Conservation (phyloP, 352 stramenopile species). For the Globisporangium mamillatum region DNA sequence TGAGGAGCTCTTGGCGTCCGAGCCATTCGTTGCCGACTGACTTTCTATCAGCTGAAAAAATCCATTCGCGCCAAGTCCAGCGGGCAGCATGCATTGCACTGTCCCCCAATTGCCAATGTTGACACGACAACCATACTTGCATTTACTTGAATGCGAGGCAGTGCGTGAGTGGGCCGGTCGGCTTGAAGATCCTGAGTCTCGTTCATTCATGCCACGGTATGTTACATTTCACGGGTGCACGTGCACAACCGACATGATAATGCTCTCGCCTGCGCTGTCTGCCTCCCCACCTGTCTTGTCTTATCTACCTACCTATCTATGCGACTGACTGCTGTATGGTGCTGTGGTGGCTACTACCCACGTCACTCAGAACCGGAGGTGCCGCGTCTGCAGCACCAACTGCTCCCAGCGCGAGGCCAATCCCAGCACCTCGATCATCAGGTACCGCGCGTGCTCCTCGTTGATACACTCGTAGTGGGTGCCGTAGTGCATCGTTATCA, state of each 20-base stretch:
- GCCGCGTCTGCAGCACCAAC: constrained; percentile 29
- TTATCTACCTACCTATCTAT: background rate
- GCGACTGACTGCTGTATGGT: background rate
- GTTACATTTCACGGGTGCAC: too few species aligned
- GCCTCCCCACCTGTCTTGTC: background rate
- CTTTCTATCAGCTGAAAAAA: background rate
- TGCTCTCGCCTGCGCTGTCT: too few species aligned
- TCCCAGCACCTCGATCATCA: constrained; percentile 42
- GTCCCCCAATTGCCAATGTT: background rate
- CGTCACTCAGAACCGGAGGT: constrained; percentile 25
- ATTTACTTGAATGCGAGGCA: background rate
- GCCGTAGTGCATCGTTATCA: constrained; percentile 34
- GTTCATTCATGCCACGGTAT: too few species aligned
- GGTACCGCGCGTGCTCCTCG: constrained; percentile 38
- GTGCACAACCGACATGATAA: too few species aligned
- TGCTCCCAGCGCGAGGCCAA: constrained; percentile 40
- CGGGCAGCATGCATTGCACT: background rate
- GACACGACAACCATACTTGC: background rate
- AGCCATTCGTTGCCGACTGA: background rate
- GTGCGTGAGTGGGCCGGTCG: too few species aligned
- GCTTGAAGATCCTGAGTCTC: too few species aligned
- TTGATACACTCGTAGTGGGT: constrained; percentile 44
- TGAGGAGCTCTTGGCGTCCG: background rate
- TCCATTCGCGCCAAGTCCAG: background rate
- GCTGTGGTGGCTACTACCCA: background rate